Evolutionary conservation across 1,284 basidiomycete genomes (phyloP), one percentile per base, ranked within the genome.

Genomic region (Rhizoctonia solani): DNA sequence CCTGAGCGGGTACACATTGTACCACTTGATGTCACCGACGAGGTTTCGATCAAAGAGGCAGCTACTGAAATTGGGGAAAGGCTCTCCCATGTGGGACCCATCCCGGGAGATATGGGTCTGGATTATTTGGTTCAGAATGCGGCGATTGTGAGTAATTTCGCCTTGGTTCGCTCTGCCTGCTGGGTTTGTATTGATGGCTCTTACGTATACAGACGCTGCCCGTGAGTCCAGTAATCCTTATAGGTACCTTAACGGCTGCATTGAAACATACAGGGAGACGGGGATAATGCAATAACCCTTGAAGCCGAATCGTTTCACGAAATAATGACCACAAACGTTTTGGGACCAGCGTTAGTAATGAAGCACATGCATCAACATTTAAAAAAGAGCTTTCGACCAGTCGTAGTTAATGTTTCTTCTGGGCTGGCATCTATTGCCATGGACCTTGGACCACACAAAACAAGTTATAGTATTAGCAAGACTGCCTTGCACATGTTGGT

Each of bases 111-210:
- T 4, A 66, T 66, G 0, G 76, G 76, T 0, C 71, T 80, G 34
- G 78, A 80, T 71, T 79, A 78, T 54, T 72, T 81, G 13, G 67
- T 79, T 54, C 80, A 80, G 71, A 80, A 79, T 53, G 79, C 79
- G n/a, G 79, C 72, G 1, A 75, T 79, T 39, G 78, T 79, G 46
- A 54, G 75, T 72, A 19, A 34, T 30, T 9, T 58, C 23, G 32
- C 23, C 50, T 37, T 3, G 37, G 46, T 46, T 29, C 59, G 37
- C 41, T 41, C 47, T 30, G 34, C 11, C 19, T 34, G 23, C 44
- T 29, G 27, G 56, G 68, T 67, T 25, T 72, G 76, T 55, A 61
- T 72, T 49, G 55, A 69, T 21, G 71, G 37, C 37, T 39, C 37
- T 8, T 39, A n/a, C n/a, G n/a, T 16, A 39, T 16, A 46, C 44